Evolutionary conservation across 331 rosid genomes (phyloP).

Genomic region (Erythrophleum ivorense): DNA sequence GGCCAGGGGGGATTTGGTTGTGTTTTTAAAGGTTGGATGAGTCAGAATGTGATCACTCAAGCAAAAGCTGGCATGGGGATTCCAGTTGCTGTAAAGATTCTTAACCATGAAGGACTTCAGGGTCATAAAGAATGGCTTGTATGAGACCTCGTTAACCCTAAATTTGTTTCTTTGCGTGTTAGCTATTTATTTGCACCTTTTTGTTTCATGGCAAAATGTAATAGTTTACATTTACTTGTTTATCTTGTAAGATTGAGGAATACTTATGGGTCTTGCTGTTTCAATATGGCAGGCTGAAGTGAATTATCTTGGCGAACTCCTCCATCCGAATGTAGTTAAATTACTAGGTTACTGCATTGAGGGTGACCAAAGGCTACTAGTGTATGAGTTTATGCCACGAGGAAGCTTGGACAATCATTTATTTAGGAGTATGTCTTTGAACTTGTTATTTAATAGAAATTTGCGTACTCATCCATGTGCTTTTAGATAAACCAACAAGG

Average conservation of each 20-base stretch:
- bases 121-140: slow-evolving; percentile 80
- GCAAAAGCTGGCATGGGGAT: slow-evolving; percentile 52
- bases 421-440: slow-evolving; percentile 59
- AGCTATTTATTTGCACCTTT: background rate
- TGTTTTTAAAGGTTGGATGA: slow-evolving; percentile 81
- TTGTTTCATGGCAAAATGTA: background rate
- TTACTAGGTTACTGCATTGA: slow-evolving; percentile 77
- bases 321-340: slow-evolving; percentile 70
- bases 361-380: slow-evolving; percentile 67
- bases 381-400: slow-evolving; percentile 76
- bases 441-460: background rate
- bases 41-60: slow-evolving; percentile 44
- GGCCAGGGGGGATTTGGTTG: slow-evolving; percentile 85
- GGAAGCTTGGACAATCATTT: slow-evolving; percentile 87
- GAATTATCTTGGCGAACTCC: slow-evolving; percentile 65
- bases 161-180: background rate
- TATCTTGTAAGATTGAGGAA: background rate
- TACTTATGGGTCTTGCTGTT: slow-evolving; percentile 14
- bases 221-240: background rate
- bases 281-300: slow-evolving; percentile 75
- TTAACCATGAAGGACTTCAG: slow-evolving; percentile 60
- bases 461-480: background rate
- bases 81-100: slow-evolving; percentile 77
- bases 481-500: background rate
- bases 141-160: slow-evolving; percentile 21